phyloP scores from a whole-genome alignment of 169 alveolate genomes.

The Eimeria necatrix region DNA sequence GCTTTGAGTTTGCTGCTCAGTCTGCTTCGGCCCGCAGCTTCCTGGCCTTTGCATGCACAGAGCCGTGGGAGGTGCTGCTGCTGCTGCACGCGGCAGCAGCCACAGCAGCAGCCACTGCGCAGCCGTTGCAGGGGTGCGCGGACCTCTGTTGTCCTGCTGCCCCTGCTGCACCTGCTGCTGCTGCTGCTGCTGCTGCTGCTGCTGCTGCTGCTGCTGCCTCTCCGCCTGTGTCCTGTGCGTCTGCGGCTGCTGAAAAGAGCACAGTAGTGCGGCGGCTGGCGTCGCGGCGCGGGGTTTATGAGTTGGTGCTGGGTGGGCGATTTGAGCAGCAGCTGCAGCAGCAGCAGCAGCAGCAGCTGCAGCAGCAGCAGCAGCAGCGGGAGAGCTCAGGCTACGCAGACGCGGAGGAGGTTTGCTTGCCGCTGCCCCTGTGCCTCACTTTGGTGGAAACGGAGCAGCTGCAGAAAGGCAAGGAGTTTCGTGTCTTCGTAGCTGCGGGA shows the following conservation, averaged over 20 bases:
- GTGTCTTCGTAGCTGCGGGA: conserved; percentile 33
- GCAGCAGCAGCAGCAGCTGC: neutral
- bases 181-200: conserved; percentile 18
- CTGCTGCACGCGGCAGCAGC: conserved; percentile 45
- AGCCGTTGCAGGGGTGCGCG: neutral
- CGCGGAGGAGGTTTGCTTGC: neutral
- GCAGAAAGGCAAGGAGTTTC: conserved; percentile 42
- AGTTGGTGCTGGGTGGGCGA: no score
- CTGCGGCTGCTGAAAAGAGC: neutral
- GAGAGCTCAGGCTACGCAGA: neutral
- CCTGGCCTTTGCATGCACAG: conserved; percentile 53
- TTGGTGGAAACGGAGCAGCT: neutral
- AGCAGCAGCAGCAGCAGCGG: neutral
- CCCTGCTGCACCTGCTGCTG: neutral
- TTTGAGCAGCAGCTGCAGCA: no score
- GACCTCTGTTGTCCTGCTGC: neutral
- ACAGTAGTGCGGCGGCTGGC: neutral
- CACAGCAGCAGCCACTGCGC: neutral
- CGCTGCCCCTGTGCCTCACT: neutral
- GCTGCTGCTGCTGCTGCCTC: conserved; percentile 19
- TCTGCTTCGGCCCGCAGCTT: conserved; percentile 49
- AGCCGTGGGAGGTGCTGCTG: conserved; percentile 59
- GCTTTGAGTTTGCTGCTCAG: neutral
- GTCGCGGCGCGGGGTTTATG: neutral
- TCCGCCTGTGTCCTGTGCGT: neutral